Evolutionary conservation across 1,284 basidiomycete species (phyloP), one percentile per base, ranked within the genome.

Genomic region (Puccinia brachypodii): DNA sequence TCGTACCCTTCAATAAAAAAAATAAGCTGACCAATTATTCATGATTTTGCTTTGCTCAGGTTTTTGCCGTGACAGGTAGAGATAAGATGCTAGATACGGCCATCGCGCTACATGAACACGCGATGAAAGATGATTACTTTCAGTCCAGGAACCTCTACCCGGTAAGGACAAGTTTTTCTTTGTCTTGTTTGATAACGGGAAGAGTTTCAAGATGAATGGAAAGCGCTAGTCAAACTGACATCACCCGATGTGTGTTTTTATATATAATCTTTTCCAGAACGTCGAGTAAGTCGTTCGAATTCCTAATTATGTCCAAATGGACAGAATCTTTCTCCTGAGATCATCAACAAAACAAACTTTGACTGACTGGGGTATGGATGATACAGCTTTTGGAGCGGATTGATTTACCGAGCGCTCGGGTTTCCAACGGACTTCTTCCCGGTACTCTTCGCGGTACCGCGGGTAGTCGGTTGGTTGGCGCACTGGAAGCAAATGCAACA

Each of bases 401-500:
- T 94, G 82, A 94, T 94, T 84, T 94, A 94, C 86, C 91, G 92
- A 74, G 92, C 92, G 33, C 62, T 84, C 92, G 93, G 93, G 64
- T 94, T 94, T 89, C 93, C 94, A 1, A 89, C 92, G 84, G 94
- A 95, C 87, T 94, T 93, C 87, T 95, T 94, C 90, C 93, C 94
- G 0, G 93, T 95, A 44, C 87, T 95, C 58, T 95, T 95, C 85
- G 94, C 92, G 25, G 93, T 95, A 2, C 94, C 94, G 2, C 90
- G 94, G 25, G 93, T 95, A 3, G 93, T 93, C 31, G 94, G 94
- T 13, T 94, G 93, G 94, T 88, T 94, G 13, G 93, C 94, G 0
- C 93, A 94, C 86, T 94, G 93, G 92, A 89, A 92, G 82, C 85
- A 94, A 90, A 93, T 94, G 92, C 94, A 94, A 93, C 88, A 95